Evolutionary conservation across 306 rosid species (phyloP).

Genomic region (Pterocarpus macrocarpus): DNA sequence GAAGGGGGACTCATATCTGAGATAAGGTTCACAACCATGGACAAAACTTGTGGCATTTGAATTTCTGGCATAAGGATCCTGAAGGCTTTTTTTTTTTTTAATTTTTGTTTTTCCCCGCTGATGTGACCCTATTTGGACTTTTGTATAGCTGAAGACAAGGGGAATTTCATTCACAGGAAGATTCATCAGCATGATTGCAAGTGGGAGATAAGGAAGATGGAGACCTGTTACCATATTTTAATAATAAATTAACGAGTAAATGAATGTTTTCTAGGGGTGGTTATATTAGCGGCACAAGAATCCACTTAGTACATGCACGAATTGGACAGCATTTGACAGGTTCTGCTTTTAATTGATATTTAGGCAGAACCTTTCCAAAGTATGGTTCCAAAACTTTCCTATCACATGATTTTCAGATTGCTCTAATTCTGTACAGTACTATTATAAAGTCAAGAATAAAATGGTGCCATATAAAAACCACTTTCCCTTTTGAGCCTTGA

Average conservation of each 20-base stretch:
- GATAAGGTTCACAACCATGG: slow-evolving; percentile 41
- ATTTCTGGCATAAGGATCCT: slow-evolving; percentile 22
- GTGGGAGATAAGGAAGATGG: slow-evolving; percentile 56
- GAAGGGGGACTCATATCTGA: not conserved
- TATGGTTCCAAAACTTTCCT: slow-evolving; percentile 46
- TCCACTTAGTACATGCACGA: slow-evolving; percentile 50
- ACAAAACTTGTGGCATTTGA: slow-evolving; percentile 42
- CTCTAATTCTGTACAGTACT: not conserved
- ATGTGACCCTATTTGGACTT: slow-evolving; percentile 60
- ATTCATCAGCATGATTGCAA: slow-evolving; percentile 61
- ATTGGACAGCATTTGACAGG: slow-evolving; percentile 51
- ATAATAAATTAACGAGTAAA: slow-evolving; percentile 31
- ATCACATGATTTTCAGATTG: slow-evolving; percentile 40
- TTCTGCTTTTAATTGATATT: slow-evolving; percentile 38
- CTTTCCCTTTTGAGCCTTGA: slow-evolving; percentile 32
- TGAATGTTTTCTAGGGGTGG: slow-evolving; percentile 35
- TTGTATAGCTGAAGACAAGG: slow-evolving; percentile 63
- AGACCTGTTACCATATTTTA: slow-evolving; percentile 46
- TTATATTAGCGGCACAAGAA: slow-evolving; percentile 23
- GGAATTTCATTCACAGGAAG: slow-evolving; percentile 48
- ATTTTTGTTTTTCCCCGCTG: slow-evolving; percentile 1
- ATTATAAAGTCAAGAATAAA: slow-evolving; percentile 33
- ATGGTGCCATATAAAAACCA: slow-evolving; percentile 11
- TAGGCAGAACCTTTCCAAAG: slow-evolving; percentile 31
- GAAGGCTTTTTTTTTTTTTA: not conserved